Evolutionary conservation across 2,329 filamentous ascomycete species (phyloP).

Genomic region (Penicillium italicum): DNA sequence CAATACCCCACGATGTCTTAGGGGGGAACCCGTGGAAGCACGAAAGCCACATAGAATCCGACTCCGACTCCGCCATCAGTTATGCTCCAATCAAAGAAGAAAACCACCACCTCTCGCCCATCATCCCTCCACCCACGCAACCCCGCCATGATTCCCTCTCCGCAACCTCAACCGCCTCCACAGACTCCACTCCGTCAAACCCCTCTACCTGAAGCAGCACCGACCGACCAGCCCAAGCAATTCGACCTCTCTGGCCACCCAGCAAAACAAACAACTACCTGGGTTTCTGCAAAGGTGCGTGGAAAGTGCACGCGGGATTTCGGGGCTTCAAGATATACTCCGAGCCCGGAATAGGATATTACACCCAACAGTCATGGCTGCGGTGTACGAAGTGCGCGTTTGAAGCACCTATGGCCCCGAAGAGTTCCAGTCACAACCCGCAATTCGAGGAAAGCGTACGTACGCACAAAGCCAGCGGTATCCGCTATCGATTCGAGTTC

Average conservation of each 20-base stretch:
- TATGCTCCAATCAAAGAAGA: background rate
- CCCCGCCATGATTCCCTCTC: background rate
- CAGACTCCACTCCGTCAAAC: constrained; percentile 10
- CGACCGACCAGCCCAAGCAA: background rate
- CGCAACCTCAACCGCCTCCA: constrained; percentile 8
- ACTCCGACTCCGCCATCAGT: background rate
- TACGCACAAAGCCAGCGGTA: constrained; percentile 28
- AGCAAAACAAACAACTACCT: constrained; percentile 34
- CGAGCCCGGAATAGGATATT: constrained; percentile 18
- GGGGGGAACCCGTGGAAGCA: background rate
- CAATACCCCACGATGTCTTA: background rate
- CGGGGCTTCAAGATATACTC: constrained; percentile 15
- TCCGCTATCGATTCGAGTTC: constrained; percentile 48
- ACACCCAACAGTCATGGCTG: constrained; percentile 34
- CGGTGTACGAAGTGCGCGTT: constrained; percentile 45
- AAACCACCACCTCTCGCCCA: background rate
- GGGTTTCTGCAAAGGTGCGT: constrained; percentile 48
- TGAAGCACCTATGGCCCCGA: constrained; percentile 33
- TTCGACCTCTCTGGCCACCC: constrained; percentile 28
- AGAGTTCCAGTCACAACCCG: background rate
- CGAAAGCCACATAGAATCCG: background rate
- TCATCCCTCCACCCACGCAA: background rate
- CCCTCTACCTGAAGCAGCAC: constrained; percentile 3
- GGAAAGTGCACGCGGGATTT: constrained; percentile 33
- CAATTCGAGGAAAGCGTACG: constrained; percentile 32